Percentiles rank a stretch among this genome's conserved stretches.
Evolutionary conservation across 805 yeast genomes (phyloP).

Genomic region (Lipomyces sp.): DNA sequence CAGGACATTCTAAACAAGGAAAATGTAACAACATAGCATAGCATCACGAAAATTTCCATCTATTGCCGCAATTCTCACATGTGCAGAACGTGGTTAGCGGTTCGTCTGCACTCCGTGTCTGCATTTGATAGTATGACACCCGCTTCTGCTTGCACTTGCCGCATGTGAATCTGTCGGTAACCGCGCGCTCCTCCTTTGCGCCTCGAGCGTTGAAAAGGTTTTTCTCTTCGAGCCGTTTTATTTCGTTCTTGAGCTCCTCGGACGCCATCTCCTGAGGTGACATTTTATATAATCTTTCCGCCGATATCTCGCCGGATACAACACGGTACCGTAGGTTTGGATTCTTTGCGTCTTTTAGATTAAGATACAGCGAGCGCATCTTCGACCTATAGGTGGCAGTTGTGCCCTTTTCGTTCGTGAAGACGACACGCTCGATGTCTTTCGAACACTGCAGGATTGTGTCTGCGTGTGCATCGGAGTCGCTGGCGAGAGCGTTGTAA

Average conservation of each 20-base stretch:
- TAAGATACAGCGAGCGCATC: conserved; percentile 81
- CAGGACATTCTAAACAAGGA: no score
- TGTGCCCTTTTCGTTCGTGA: conserved; percentile 50
- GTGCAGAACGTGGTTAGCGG: conserved; percentile 98
- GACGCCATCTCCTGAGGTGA: conserved; percentile 95
- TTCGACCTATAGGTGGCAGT: conserved; percentile 68
- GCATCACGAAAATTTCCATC: conserved; percentile 99
- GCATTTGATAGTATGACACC: conserved; percentile 96
- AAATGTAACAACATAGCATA: no score
- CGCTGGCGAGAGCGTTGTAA: conserved; percentile 86
- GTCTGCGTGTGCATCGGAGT: conserved; percentile 57
- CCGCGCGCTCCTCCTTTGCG: conserved; percentile 92
- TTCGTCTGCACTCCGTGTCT: conserved; percentile 98
- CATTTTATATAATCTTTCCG: conserved; percentile 71
- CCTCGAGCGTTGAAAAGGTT: conserved; percentile 96
- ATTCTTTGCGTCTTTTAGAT: conserved; percentile 82
- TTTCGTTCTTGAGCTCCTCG: conserved; percentile 77
- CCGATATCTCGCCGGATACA: conserved; percentile 60
- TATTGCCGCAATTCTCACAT: conserved; percentile 94
- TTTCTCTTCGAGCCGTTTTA: conserved; percentile 79
- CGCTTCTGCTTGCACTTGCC: conserved; percentile 97
- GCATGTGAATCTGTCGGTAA: conserved; percentile 93
- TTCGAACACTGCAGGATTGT: conserved; percentile 61
- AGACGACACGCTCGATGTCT: conserved; percentile 71
- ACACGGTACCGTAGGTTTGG: conserved; percentile 75